Base-by-base conservation (phyloP, 805 yeast genomes). In the Candida cerambycidarum region DNA sequence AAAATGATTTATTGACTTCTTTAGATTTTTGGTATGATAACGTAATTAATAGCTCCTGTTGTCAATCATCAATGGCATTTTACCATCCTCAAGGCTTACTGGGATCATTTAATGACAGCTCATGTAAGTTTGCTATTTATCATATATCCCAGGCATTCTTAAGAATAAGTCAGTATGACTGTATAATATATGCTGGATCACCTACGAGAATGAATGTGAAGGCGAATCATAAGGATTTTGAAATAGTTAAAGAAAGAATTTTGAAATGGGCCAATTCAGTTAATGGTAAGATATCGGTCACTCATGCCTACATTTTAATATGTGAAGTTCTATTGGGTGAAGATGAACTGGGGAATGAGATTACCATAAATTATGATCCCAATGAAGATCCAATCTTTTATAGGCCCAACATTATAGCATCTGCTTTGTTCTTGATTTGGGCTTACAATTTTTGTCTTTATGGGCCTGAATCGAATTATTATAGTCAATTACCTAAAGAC, bases 301-400 rank as follows among this genome's bases (percentile, higher is more conserved):
- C 82, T 30, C 85, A 83, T 54, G 82, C 84, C 19, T 78, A 78
- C 46, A 63, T 78, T 50, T 66, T 80, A 40, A 52, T 83, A n/a
- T 39, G 33, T 32, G 42, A 39, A 21, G 15, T 25, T 3, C 24
- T 39, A 17, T 32, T 39, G 18, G 75, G 75, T 59, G 86, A 82
- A 53, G 38, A 32, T 23, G 38, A 39, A 8, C 19, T 24, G 8
- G 42, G 42, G 11, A 32, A 39, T 12, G 37, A 39, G 11, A 24
- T 27, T 13, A 29, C 64, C 32, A 29, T 44, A 28, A 60, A 59
- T 27, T 78, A 77, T 58, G 68, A 73, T 35, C 75, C 79, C 0
- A 74, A 73, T 40, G 57, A 68, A 2, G 84, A 80, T 52, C 69
- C 76, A 3, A 44, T 73, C 18, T 44, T 51, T 30, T 53, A 51